Evolutionary conservation across 2,329 filamentous ascomycete genomes (phyloP), one percentile per base, ranked within the genome.

Genomic region (Paraphaeosphaeria minitans): DNA sequence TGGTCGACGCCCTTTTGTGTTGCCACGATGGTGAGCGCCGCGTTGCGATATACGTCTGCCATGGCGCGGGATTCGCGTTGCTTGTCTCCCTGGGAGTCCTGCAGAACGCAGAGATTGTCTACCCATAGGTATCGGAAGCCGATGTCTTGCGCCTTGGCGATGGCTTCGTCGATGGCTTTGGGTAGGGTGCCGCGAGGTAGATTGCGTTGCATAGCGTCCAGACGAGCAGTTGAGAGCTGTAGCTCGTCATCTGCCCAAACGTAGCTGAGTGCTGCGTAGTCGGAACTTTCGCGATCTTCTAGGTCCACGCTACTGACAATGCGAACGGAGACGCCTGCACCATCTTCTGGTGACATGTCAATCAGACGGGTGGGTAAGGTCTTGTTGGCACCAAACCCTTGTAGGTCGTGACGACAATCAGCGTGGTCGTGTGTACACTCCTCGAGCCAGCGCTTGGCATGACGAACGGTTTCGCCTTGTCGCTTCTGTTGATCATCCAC

Each of bases 31-130:
- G 73, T 76, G 24, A 77, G 51, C 29, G 66, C 64, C 6, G 74
- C 73, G 51, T 77, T 75, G 56, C 74, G 73, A 66, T 70, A 77
- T 1, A 68, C 64, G 1, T 68, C 65, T 47, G 71, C 72, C 70
- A 74, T 76, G 21, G 57, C 58, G 13, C 53, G 59, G 60, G 71
- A 76, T 59, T 77, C 73, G 29, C 55, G 59, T 56, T 60, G 61
- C 59, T 71, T 73, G 55, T 76, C 72, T 41, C 63, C 60, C 14
- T 69, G 60, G 1, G 68, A 72, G 37, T 77, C 73, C 51, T 77
- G 74, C 1, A 72, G n/a, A 4, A 76, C 57, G 49, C 74, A 77
- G 9, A 77, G 71, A 0, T 67, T 68, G 55, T 77, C 74, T 22
- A 69, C 47, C 74, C 74, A 77, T 37, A 74, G 58, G 56, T 76